Evolutionary conservation across 108 stramenopile species (phyloP), one percentile per base, ranked within the genome.

Genomic region (Cyclotella baltica): DNA sequence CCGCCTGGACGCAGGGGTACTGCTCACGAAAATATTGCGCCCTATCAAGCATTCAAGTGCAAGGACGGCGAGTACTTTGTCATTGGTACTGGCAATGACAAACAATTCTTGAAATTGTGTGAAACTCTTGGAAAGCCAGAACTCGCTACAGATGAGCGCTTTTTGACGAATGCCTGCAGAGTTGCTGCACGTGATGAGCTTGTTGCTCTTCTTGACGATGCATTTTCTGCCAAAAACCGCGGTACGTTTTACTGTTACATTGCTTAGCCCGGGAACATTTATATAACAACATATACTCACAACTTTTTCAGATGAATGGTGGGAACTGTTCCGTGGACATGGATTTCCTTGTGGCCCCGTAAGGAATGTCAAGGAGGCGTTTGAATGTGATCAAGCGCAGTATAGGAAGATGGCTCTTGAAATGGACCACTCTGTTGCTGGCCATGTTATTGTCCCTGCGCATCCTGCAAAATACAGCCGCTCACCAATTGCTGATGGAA

Each of bases 11-110:
- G 82, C 56, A 76, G 77, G 61, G 83, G 86, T 19, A 83, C 73
- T 52, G 86, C 78, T 1, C 86, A 87, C 62, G 83, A 80, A 76
- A 75, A 62, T 43, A 83, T 87, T 69, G 86, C 83, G 1, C 86
- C 86, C 18, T 87, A 87, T 36, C 86, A 87, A 70, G 78, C 76
- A 3, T 87, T 86, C 67, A 65, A 55, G 46, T 83, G 80, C 53
- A 69, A 72, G 53, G 46, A 63, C 43, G 76, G 47, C 34, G 72
- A 65, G 58, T 78, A 82, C 57, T 47, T 87, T 30, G 76, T 87
- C 56, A 76, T 84, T 56, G 86, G 83, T 3, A 58, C 70, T 6
- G 83, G 83, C 11, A 87, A 83, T 36, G 86, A 87, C 51, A 20
- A 11, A 3, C 86, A 87, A 59, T 87, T 87, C 48, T 55, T 20